Evolutionary conservation across 108 stramenopile species (phyloP), one percentile per base, ranked within the genome.

Genomic region (Fragilariopsis cylindrus): DNA sequence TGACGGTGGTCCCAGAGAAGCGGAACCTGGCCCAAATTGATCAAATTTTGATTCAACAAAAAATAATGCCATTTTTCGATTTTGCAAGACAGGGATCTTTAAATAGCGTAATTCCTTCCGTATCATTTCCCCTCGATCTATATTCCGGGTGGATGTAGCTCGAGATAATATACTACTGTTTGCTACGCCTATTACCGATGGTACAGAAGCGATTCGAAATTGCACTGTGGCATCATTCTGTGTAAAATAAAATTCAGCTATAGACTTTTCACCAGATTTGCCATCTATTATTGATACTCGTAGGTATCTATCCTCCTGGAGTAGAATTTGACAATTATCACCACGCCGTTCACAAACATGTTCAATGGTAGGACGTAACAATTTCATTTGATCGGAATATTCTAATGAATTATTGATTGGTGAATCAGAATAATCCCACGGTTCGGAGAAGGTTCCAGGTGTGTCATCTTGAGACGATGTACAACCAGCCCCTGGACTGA

Each of bases 241-340:
- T 39, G 92, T 93, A 57, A 90, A 93, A 70, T 93, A 93, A 69
- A 93, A 93, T 79, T 93, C 92, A 16, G 88, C 88, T 39, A 87
- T 69, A 4, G 90, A 91, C 60, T 77, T 64, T 53, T 90, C 88
- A 45, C 76, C 80, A 13, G 89, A 75, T 46, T 54, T 70, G 9
- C 87, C 87, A 79, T 93, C 92, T 12, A 72, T 83, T 65, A 93
- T 82, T 15, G 84, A n/a, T 2, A 84, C 58, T 21, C 90, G 81
- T 13, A 91, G 71, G 73, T 93, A 93, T 19, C 92, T 67, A 42
- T 84, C 89, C n/a, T 83, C 60, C 71, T 88, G 76, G 30, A 80
- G 21, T 11, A 81, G 18, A 18, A 87, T 68, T 19, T 81, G 41
- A 4, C 83, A 78, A 19, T 60, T 19, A 72, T 93, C 92, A 12